These are phyloP conservation scores for Aquilaria yunnanensis DNA, from an alignment of 345 rosid genomes.

Conservation along the genomic window DNA sequence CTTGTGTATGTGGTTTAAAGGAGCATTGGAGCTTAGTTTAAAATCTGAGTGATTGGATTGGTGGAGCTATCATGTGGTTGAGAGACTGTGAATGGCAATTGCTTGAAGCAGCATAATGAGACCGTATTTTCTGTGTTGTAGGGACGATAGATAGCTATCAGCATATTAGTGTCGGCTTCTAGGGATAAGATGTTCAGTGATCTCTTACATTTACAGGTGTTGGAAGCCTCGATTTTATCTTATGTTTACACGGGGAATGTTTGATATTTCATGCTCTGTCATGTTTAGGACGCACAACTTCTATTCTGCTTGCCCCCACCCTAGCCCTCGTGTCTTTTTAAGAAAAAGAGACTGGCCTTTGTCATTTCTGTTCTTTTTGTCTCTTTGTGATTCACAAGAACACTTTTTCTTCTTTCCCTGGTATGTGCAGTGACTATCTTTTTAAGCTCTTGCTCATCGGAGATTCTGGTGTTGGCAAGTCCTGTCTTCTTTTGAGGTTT, in stretches of 20 bases:
- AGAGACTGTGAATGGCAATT: too few relatives aligned
- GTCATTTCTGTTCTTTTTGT: not conserved
- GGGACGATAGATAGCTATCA: too few relatives aligned
- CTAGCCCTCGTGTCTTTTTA: not conserved
- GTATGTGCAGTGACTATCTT: slow-evolving; percentile 28
- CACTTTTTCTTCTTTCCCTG: not conserved
- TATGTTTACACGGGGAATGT: not conserved
- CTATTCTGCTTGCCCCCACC: not conserved
- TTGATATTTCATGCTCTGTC: not conserved
- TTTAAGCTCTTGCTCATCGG: slow-evolving; percentile 38
- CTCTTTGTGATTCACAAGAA: not conserved
- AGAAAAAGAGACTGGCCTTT: not conserved
- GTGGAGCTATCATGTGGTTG: too few relatives aligned
- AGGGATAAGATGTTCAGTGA: too few relatives aligned
- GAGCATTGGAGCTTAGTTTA: too few relatives aligned
- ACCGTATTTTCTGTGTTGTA: too few relatives aligned
- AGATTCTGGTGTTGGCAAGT: slow-evolving; percentile 43
- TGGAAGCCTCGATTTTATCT: too few relatives aligned
- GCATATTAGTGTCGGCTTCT: too few relatives aligned
- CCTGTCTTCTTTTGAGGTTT: slow-evolving; percentile 39
- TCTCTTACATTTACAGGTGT: too few relatives aligned
- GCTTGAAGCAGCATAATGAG: too few relatives aligned
- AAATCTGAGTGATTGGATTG: too few relatives aligned
- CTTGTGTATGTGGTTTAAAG: too few relatives aligned
- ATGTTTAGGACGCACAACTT: not conserved